Evolutionary conservation across 176 grass and related monocot genomes (phyloP), one percentile per base, ranked within the genome.

Genomic region (Phyllostachys edulis): DNA sequence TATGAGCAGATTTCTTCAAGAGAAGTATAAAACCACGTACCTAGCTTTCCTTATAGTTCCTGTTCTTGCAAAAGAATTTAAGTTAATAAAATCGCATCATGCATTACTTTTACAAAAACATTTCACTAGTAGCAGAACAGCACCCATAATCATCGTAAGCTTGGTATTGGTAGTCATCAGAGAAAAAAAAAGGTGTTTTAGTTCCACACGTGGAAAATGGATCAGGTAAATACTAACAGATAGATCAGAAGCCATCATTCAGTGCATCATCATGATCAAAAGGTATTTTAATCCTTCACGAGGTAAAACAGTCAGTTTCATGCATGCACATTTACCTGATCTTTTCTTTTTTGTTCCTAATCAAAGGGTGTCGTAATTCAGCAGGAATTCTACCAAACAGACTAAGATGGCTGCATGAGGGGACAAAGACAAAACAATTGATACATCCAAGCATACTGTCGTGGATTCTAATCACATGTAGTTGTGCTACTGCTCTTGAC

Each of bases 241-340:
- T 79, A 71, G 46, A 63, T 62, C 27, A 65, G 49, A 24, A 67
- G 46, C 0, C 60, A 76, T 56, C 82, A 60, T 70, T 72, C 78
- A 68, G 41, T 50, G 67, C 68, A 83, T 79, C 45, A 85, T 63
- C 37, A 47, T 62, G 76, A 73, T 46, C 2, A 81, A 87, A 90
- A 87, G 70, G 80, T 87, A 45, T 90, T 87, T 71, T 24, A 27
- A 66, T 80, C 56, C 79, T 73, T 63, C 74, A 92, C 83, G 69
- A 46, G 54, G 80, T 90, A 50, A 49, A 65, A 78, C 45, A 27
- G 67, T 54, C 27, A 73, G 6, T 79, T 44, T 23, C 7, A 42
- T 77, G 55, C 74, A 57, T 55, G 66, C 67, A 49, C 27, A 29
- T 47, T 76, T 39, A 76, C 36, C 74, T 34, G 47, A 84, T 40